phyloP scores from a whole-genome alignment of 2,329 filamentous ascomycete genomes.

The Fusarium equiseti region DNA sequence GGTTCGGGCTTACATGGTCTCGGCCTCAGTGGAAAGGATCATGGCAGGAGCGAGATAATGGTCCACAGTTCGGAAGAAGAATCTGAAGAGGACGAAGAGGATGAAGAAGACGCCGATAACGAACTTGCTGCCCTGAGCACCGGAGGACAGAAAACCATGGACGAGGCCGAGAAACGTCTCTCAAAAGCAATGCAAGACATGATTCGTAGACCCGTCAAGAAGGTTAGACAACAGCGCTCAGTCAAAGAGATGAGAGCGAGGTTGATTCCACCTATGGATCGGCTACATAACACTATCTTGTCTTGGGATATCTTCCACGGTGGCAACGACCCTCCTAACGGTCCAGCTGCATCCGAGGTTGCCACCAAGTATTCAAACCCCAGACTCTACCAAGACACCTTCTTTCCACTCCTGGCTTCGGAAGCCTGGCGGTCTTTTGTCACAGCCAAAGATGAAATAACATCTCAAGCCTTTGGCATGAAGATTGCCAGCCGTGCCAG shows the following conservation, averaged over 20 bases:
- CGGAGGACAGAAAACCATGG: conserved; percentile 61
- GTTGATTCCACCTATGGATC: conserved; percentile 87
- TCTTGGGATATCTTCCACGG: conserved; percentile 95
- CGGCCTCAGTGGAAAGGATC: conserved; percentile 81
- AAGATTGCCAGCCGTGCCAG: conserved; percentile 89
- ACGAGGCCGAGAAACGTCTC: conserved; percentile 61
- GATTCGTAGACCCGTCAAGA: conserved; percentile 81
- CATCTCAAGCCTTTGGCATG: conserved; percentile 83
- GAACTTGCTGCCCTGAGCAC: conserved; percentile 62
- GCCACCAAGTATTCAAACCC: conserved; percentile 82
- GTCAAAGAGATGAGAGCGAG: conserved; percentile 95
- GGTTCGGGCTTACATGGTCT: conserved; percentile 82
- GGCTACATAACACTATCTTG: conserved; percentile 86
- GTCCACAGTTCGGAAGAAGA: conserved; percentile 85
- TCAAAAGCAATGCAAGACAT: conserved; percentile 64
- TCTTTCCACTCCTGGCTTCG: conserved; percentile 88
- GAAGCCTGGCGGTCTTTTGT: conserved; percentile 97
- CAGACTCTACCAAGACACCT: conserved; percentile 85
- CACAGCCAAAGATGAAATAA: conserved; percentile 87
- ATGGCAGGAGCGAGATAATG: conserved; percentile 89
- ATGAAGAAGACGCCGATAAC: conserved; percentile 64
- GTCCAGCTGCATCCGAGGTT: conserved; percentile 79
- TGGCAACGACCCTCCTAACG: conserved; percentile 85
- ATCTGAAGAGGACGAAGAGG: conserved; percentile 74
- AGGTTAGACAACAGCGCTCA: conserved; percentile 82